Conservation (phyloP, 352 stramenopile species). For the Phytophthora fragariaefolia region DNA sequence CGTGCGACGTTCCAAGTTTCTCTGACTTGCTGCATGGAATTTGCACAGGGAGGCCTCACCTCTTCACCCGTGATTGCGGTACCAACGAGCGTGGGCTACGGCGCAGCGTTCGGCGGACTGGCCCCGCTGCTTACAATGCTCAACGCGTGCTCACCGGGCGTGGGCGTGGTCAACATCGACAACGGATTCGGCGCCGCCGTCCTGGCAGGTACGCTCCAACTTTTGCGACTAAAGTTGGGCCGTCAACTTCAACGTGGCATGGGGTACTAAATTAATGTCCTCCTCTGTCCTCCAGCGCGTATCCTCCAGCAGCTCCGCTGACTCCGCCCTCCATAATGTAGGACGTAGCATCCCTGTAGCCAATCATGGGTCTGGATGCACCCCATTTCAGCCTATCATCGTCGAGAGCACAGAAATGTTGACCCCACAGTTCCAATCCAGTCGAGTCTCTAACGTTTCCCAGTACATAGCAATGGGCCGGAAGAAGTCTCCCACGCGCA, state of each 20-base stretch:
- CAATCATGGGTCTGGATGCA: conserved; percentile 4
- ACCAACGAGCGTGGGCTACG: conserved; percentile 94
- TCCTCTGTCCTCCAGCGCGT: conserved; percentile 29
- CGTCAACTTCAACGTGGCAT: conserved; percentile 10
- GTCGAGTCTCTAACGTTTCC: background rate
- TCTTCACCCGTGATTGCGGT: conserved; percentile 89
- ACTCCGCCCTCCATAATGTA: conserved; percentile 16
- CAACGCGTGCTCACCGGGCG: conserved; percentile 97
- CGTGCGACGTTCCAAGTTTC: background rate
- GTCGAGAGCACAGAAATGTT: background rate
- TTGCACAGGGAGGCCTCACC: conserved; percentile 76
- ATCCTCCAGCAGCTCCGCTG: conserved; percentile 35
- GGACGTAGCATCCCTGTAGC: background rate
- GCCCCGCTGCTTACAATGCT: conserved; percentile 97
- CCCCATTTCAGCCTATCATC: conserved; percentile 18
- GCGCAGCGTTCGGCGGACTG: conserved; percentile 89
- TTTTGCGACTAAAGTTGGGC: background rate
- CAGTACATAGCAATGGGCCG: conserved; percentile 32
- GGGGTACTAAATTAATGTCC: conserved; percentile 16
- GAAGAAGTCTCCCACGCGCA: conserved; percentile 47
- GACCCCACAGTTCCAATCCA: conserved; percentile 5
- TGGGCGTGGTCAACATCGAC: conserved; percentile 99
- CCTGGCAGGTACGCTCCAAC: conserved; percentile 76
- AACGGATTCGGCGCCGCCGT: conserved; percentile 98
- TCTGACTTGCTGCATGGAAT: conserved; percentile 1